Conservation (phyloP, 139 green algal species). For the Ostreobium quekettii region DNA sequence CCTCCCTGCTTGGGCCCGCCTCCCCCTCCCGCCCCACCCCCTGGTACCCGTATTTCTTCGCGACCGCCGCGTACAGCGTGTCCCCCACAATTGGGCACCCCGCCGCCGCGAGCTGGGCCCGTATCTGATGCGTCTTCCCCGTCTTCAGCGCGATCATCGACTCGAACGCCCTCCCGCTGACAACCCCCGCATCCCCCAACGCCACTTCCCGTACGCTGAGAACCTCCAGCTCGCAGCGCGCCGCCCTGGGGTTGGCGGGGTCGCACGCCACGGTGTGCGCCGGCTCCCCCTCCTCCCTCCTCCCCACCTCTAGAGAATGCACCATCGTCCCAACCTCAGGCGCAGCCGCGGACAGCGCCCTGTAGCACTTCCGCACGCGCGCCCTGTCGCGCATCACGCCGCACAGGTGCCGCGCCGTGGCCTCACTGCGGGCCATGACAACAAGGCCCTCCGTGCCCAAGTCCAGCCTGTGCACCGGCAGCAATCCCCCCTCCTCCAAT, state of each 20-base stretch:
- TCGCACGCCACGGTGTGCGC: constrained; percentile 36
- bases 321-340: constrained; percentile 34
- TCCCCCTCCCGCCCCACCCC: neutral
- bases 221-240: constrained; percentile 41
- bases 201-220: constrained; percentile 29
- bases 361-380: constrained; percentile 19
- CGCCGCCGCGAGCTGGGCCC: constrained; percentile 59
- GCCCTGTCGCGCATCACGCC: constrained; percentile 26
- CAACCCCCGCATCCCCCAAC: constrained; percentile 19
- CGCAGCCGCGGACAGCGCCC: neutral
- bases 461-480: constrained; percentile 58
- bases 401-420: constrained; percentile 53
- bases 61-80: constrained; percentile 48
- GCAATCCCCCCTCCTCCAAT: neutral
- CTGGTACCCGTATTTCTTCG: neutral
- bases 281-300: constrained; percentile 27
- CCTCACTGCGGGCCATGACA: constrained; percentile 39
- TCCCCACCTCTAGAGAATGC: constrained; percentile 29
- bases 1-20: neutral
- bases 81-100: constrained; percentile 65
- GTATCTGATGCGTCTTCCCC: constrained; percentile 74
- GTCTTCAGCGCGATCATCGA: constrained; percentile 55
- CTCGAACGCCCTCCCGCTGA: constrained; percentile 44
- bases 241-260: constrained; percentile 11
- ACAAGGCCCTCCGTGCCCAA: constrained; percentile 65